Conservation (phyloP, 352 stramenopile genomes). For the Phytophthora pini region DNA sequence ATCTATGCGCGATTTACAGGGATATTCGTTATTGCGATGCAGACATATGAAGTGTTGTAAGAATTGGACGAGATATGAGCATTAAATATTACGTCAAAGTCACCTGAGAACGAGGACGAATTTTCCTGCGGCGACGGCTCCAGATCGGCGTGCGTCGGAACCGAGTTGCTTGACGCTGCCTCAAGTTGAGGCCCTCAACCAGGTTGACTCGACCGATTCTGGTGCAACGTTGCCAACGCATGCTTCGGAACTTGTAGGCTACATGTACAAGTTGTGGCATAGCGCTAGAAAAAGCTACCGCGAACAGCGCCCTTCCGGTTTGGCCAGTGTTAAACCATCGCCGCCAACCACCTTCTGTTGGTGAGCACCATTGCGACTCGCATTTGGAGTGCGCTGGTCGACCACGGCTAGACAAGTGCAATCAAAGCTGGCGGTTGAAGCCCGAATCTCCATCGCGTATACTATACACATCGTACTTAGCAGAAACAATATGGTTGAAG, state of each 20-base stretch:
- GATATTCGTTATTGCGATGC: neutral
- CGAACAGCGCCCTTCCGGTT: too few relatives aligned
- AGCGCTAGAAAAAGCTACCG: neutral
- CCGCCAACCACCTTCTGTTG: too few relatives aligned
- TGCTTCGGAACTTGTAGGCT: neutral
- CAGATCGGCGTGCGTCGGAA: slow-evolving; percentile 3
- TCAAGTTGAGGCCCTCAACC: neutral
- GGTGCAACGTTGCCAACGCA: neutral
- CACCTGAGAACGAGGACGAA: neutral
- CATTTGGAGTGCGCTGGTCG: too few relatives aligned
- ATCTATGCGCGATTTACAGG: neutral
- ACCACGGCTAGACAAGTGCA: too few relatives aligned
- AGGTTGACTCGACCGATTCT: slow-evolving; percentile 24
- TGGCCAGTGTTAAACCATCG: too few relatives aligned
- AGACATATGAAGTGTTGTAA: neutral
- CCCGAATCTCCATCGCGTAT: neutral
- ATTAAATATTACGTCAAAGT: neutral
- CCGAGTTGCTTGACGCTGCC: neutral
- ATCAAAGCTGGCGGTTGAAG: neutral
- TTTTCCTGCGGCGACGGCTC: slow-evolving; percentile 8
- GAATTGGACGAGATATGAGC: too few relatives aligned
- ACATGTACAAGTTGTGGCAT: neutral
- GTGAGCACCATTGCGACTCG: too few relatives aligned
- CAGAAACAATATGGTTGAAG: neutral
- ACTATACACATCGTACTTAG: neutral